Base-by-base conservation (phyloP, 2,329 filamentous ascomycete species). In the Xylariales sp. region DNA sequence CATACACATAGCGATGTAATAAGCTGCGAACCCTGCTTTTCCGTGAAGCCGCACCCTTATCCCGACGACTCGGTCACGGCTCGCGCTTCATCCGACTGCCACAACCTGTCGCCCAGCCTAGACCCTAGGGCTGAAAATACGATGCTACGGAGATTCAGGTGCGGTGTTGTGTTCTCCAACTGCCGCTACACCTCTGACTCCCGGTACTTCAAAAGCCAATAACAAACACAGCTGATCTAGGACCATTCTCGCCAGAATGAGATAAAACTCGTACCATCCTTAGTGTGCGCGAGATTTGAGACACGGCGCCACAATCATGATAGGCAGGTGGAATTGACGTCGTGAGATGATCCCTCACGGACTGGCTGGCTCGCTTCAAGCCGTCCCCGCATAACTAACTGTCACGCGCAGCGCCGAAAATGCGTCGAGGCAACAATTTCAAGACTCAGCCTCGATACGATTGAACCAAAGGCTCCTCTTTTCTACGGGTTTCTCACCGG, bases 331-430 rank as follows among this genome's bases (percentile, higher is more conserved):
- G 58, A 58, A 62, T 58, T 14, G 53, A 57, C 43, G 41, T 52
- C 39, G 59, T 57, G 56, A 56, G 55, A 60, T 62, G 64, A 54
- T 59, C 52, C 60, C 60, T 62, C 56, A 18, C 32, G 43, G 53
- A 49, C 48, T 67, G 57, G 67, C 56, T 64, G 36, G 56, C 67
- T 64, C 56, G 64, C 60, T 69, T 67, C 52, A 28, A 55, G 50
- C 61, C 56, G 67, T 67, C 67, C 67, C 64, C 67, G 67, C 67
- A 69, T 64, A 54, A 32, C 32, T 6, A 52, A 41, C 57, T 46
- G 60, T 69, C 67, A 69, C 64, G 67, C 64, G 34, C 64, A 53
- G 55, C 64, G 56, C 64, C 60, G 46, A 56, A 61, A 64, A 50
- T 9, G 52, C 18, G 30, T 57, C 23, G 10, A 69, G 60, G 46